These are phyloP conservation scores for Stereocaulon alpinum DNA, from an alignment of 495 filamentous ascomycete species.

Conservation along the genomic window DNA sequence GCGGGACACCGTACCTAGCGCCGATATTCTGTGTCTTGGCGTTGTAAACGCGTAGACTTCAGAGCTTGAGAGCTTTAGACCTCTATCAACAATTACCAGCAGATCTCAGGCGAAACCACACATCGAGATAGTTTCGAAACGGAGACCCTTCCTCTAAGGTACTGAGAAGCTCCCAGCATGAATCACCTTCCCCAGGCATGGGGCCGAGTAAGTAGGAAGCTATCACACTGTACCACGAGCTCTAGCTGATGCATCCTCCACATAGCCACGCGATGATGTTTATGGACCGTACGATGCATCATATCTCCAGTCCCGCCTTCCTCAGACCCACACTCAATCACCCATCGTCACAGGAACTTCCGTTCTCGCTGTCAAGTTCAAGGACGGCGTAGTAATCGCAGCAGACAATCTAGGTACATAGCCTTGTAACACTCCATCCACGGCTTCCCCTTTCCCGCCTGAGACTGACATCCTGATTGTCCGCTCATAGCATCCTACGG, in stretches of 20 bases:
- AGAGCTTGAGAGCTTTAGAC: too few relatives aligned
- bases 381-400: slow-evolving; percentile 89
- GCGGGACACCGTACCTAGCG: too few relatives aligned
- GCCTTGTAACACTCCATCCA: background rate
- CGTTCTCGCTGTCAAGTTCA: slow-evolving; percentile 87
- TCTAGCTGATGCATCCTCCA: slow-evolving; percentile 22
- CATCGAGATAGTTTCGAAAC: too few relatives aligned
- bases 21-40: too few relatives aligned
- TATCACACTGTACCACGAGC: slow-evolving; percentile 19
- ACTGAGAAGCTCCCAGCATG: slow-evolving; percentile 40
- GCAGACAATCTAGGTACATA: slow-evolving; percentile 83
- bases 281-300: slow-evolving; percentile 87
- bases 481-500: slow-evolving; percentile 74
- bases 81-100: too few relatives aligned
- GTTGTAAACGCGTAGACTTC: too few relatives aligned
- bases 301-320: slow-evolving; percentile 59
- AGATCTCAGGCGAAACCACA: too few relatives aligned
- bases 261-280: slow-evolving; percentile 84
- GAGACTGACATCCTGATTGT: background rate
- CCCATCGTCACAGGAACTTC: slow-evolving; percentile 95
- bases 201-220: slow-evolving; percentile 67
- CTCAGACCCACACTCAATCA: slow-evolving; percentile 76
- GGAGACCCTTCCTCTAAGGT: too few relatives aligned
- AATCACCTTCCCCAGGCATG: slow-evolving; percentile 93
- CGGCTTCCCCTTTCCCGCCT: background rate